Conservation (phyloP, 208 protist genomes). For the Crithidia expoeki region DNA sequence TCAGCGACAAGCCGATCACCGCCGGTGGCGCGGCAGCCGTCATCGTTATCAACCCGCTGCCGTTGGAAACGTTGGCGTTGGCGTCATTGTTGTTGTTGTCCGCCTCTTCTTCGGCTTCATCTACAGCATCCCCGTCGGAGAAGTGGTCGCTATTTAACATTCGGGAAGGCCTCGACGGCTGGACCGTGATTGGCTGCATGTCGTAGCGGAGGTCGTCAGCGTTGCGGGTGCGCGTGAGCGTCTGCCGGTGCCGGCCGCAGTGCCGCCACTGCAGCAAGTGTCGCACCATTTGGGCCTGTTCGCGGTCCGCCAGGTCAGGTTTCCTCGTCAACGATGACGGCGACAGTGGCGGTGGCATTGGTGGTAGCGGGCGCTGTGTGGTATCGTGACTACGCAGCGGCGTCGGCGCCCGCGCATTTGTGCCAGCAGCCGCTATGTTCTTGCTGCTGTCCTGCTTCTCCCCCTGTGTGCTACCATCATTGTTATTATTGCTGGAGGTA, state of each 20-base stretch:
- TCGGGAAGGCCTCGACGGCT: not conserved
- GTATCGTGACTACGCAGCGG: not conserved
- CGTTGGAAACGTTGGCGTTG: not conserved
- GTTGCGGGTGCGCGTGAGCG: not conserved
- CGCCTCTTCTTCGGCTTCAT: too few relatives aligned
- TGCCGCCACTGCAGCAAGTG: slow-evolving; percentile 10
- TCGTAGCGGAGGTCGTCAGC: not conserved
- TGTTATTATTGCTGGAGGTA: not conserved
- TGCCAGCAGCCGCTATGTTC: not conserved
- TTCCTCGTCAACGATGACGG: not conserved
- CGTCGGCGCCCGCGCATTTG: not conserved
- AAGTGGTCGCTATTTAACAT: not conserved
- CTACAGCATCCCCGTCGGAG: too few relatives aligned
- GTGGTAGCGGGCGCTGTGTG: not conserved
- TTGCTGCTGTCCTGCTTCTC: too few relatives aligned
- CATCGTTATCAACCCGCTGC: not conserved
- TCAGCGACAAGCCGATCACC: not conserved
- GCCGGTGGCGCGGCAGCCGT: too few relatives aligned
- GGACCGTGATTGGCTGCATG: slow-evolving; percentile 11
- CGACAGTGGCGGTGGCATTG: not conserved
- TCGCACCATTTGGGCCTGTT: slow-evolving; percentile 14
- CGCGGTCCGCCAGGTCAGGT: not conserved
- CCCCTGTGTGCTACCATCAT: too few relatives aligned
- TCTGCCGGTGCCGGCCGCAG: not conserved
- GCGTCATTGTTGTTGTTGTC: not conserved